Percentiles rank a stretch among this genome's conserved stretches.
phyloP scores from a whole-genome alignment of 2,329 filamentous ascomycete genomes.

The Sclerotinia subarctica region DNA sequence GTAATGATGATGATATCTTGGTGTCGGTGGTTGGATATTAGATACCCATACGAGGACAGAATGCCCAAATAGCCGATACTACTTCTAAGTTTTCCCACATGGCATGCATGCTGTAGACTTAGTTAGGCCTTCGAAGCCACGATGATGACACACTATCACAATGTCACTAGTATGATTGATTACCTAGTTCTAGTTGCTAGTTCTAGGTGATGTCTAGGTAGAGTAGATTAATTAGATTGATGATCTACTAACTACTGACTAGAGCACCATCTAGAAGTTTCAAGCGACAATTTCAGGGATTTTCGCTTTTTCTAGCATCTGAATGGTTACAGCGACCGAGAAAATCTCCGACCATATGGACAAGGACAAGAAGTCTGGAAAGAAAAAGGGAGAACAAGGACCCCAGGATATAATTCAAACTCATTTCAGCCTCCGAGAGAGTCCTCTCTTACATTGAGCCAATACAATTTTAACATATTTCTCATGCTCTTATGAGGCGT shows the following conservation, averaged over 20 bases:
- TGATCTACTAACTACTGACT: neutral
- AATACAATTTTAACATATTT: neutral
- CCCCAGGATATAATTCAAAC: neutral
- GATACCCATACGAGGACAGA: neutral
- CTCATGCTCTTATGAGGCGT: neutral
- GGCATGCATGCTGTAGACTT: constrained; percentile 12
- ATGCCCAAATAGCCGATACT: constrained; percentile 6
- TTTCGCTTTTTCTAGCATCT: neutral
- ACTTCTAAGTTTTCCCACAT: constrained; percentile 5
- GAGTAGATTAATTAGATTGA: too few species aligned
- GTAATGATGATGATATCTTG: constrained; percentile 3
- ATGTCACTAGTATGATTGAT: too few species aligned
- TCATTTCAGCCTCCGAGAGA: constrained; percentile 16
- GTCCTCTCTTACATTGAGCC: neutral
- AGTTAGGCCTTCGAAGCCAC: constrained; percentile 16
- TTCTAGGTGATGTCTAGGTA: too few species aligned
- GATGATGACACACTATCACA: constrained; percentile 13
- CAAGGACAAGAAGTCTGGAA: neutral
- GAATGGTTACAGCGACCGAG: constrained; percentile 13
- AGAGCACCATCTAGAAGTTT: constrained; percentile 4
- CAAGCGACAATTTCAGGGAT: constrained; percentile 1
- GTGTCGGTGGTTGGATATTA: neutral
- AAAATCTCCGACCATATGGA: constrained; percentile 17
- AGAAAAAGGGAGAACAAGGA: neutral
- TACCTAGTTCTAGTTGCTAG: too few species aligned